Evolutionary conservation across 73 alveolate genomes (phyloP).

Genomic region (Tetrahymena thermophila): DNA sequence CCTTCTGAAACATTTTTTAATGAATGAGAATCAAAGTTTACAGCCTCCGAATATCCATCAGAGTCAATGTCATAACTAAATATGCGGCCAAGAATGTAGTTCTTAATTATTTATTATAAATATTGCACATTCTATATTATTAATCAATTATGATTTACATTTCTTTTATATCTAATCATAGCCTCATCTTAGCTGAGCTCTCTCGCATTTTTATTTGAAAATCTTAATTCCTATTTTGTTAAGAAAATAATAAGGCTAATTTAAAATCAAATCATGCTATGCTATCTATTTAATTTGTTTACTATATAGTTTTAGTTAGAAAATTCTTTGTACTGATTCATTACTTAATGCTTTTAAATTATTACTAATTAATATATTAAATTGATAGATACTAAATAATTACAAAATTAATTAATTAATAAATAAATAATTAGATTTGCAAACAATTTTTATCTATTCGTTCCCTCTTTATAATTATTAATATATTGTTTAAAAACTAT

Average conservation of each 20-base stretch:
- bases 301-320: neutral
- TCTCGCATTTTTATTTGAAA: neutral
- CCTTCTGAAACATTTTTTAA: neutral
- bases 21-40: neutral
- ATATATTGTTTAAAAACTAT: too few relatives aligned
- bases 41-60: neutral
- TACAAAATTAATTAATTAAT: neutral
- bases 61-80: neutral
- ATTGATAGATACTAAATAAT: neutral
- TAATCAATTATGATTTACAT: neutral
- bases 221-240: neutral
- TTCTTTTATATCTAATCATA: neutral
- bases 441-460: too few relatives aligned
- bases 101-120: neutral
- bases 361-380: neutral
- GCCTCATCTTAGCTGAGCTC: neutral
- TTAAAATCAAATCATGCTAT: neutral
- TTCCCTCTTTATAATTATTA: too few relatives aligned
- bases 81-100: neutral
- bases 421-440: neutral
- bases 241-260: neutral
- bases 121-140: neutral
- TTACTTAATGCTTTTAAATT: neutral
- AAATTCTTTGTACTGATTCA: neutral
- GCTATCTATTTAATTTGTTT: neutral